These are phyloP conservation scores for Limnanthes douglasii DNA, from an alignment of 345 rosid genomes.

Conservation along the genomic window DNA sequence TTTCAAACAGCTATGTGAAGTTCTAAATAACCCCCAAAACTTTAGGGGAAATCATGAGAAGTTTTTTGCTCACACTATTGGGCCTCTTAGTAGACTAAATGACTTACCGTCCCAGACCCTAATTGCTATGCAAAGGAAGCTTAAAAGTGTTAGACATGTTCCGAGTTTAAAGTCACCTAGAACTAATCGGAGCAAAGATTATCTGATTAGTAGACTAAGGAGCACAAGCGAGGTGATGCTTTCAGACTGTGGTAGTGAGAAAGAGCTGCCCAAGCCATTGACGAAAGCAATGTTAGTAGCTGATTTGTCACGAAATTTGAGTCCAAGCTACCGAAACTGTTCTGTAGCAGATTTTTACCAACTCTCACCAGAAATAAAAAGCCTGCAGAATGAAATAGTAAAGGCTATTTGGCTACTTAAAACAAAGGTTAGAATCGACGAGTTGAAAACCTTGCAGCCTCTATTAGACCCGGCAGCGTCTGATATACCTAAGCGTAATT, in stretches of 20 bases:
- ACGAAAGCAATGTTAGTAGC: slow-evolving; percentile 65
- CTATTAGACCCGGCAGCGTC: slow-evolving; percentile 38
- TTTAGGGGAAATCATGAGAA: slow-evolving; percentile 18
- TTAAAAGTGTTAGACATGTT: slow-evolving; percentile 23
- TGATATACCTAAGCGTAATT: slow-evolving; percentile 21
- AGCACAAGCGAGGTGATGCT: slow-evolving; percentile 37
- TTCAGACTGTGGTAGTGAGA: slow-evolving; percentile 26
- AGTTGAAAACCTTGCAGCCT: slow-evolving; percentile 38
- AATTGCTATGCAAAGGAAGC: slow-evolving; percentile 59
- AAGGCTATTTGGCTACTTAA: slow-evolving; percentile 51
- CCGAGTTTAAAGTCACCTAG: slow-evolving; percentile 19
- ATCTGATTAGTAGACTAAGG: slow-evolving; percentile 31
- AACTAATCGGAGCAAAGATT: slow-evolving; percentile 16
- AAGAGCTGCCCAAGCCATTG: slow-evolving; percentile 36
- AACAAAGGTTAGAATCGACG: slow-evolving; percentile 25
- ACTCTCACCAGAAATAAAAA: slow-evolving; percentile 33
- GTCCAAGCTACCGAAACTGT: slow-evolving; percentile 18
- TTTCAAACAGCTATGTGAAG: slow-evolving; percentile 22
- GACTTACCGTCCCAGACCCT: slow-evolving; percentile 34
- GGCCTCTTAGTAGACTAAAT: slow-evolving; percentile 34
- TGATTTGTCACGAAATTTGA: slow-evolving; percentile 34
- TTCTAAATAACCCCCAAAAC: slow-evolving; percentile 31
- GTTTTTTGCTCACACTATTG: slow-evolving; percentile 15
- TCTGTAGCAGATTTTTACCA: slow-evolving; percentile 19
- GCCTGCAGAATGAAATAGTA: slow-evolving; percentile 51